Base-by-base conservation (phyloP, 495 filamentous ascomycete genomes). In the Aspergillus funiculosus region DNA sequence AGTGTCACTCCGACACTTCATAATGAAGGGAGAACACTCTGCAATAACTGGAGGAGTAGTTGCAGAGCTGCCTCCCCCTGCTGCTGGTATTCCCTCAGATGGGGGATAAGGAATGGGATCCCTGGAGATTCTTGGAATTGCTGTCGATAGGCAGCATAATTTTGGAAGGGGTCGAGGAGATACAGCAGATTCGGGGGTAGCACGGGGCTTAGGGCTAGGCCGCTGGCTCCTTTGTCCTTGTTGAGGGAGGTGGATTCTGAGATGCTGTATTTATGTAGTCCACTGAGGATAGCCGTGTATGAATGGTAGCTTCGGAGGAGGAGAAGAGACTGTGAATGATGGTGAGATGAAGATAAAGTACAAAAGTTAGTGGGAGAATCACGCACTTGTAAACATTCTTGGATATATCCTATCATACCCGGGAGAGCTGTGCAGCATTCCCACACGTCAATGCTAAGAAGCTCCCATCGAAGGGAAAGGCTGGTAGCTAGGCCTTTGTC, bases 401-500 rank as follows among this genome's bases (percentile, higher is more conserved):
- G 61, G 4, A 72, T 52, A 34, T 51, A 60, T 17, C 40, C 47
- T 7, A 64, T 55, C 22, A 57, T 14, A 3, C 67, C 61, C 13
- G 67, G 67, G 11, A 71, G 43, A n/a, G 61, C 66, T 0, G 51
- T 60, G 32, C 69, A 72, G 38, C 64, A 69, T 43, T 72, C 69
- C 66, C 66, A 68, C 1, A 67, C 63, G 0, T 60, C 56, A 9
- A 59, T 53, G 19, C 56, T 63, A 8, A 71, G 49, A 27, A 37
- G 22, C 11, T 61, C 53, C 69, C 69, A 72, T 27, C 60, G 46
- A 0, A 21, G 27, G 11, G 63, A 20, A 7, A 71, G 19, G 3
- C 39, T 26, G 19, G 39, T 52, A 1, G 58, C 44, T 11, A 51
- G 31, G 58, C 39, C 15, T 49, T 48, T 20, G 57, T 39, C 34